Evolutionary conservation across 106 monocot genomes (phyloP), one percentile per base, ranked within the genome.

Genomic region (Dendrobium catenatum): DNA sequence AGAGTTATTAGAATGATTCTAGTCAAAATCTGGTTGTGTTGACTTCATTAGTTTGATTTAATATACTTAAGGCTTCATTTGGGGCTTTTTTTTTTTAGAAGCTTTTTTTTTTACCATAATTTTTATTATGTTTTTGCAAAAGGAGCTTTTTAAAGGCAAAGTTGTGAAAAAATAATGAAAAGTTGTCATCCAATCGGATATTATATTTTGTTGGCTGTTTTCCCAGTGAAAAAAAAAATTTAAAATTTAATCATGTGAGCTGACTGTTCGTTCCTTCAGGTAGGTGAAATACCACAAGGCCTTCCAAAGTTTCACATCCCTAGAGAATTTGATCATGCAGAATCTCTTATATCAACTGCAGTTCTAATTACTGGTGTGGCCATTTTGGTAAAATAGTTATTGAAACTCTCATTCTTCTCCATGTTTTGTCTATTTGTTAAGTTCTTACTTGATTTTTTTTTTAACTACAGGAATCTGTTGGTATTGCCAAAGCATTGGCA

Each of bases 401-500:
- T 80, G 3, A 70, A 13, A 0, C 48, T 54, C 19, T 49, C 15
- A 70, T 59, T 68, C 55, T 66, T 42, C 9, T 82, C 7, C 42
- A 13, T 17, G 20, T 40, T 80, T 51, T 29, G 11, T 61, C 17
- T 4, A 22, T 80, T 31, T 80, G 40, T 15, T 18, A 49, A 1
- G 55, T 29, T 9, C 80, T 59, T 68, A 20, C 5, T 40, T 37
- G 37, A 13, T 16, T 73, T 76, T 58, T 80, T 76, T 58, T 80
- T 55, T 29, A 16, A 33, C 33, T 72, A 76, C 59, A 97, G 97
- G 97, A 97, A 84, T 97, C 97, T 83, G 97, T 97, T 48, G 97
- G 97, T 16, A 97, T 97, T 86, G 97, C 97, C 74, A 97, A 97
- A 91, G 97, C 97, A 77, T 89, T 97, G 86, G 97, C 97, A 15